These are phyloP conservation scores for Cyanidioschyzon merolae DNA, from an alignment of 23 red algal species.

Conservation along the genomic window DNA sequence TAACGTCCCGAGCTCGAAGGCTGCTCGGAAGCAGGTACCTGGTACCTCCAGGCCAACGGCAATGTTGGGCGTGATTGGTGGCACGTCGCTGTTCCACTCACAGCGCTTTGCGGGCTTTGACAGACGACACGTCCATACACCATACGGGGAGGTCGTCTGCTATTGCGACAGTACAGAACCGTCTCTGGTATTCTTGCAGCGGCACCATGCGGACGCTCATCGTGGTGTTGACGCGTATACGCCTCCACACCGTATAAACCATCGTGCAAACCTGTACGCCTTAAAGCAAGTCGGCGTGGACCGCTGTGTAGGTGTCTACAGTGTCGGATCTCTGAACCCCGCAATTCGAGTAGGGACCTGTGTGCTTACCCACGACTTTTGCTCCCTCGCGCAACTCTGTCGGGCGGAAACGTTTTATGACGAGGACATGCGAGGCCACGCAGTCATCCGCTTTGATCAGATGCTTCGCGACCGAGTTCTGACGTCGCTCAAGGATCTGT, in stretches of 20 bases:
- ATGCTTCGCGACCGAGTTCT: slow-evolving; percentile 32
- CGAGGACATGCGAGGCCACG: slow-evolving; percentile 68
- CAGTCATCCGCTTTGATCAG: slow-evolving; percentile 54
- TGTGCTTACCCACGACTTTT: slow-evolving; percentile 83
- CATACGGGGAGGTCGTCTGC: slow-evolving; percentile 51
- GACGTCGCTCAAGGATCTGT: background rate
- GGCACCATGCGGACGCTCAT: slow-evolving; percentile 73
- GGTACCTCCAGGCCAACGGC: too few relatives aligned
- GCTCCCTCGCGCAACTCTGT: slow-evolving; percentile 29
- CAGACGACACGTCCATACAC: slow-evolving; percentile 28
- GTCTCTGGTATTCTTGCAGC: slow-evolving; percentile 60
- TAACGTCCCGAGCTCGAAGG: too few relatives aligned
- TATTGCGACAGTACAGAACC: background rate
- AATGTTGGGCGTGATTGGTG: slow-evolving; percentile 75
- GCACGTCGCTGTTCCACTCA: slow-evolving; percentile 67
- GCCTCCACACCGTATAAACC: slow-evolving; percentile 67
- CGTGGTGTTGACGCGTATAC: slow-evolving; percentile 36
- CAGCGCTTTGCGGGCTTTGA: slow-evolving; percentile 44
- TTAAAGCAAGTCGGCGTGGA: slow-evolving; percentile 30
- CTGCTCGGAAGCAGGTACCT: too few relatives aligned
- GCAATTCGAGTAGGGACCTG: slow-evolving; percentile 39
- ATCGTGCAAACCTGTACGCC: slow-evolving; percentile 55
- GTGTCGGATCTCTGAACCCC: slow-evolving; percentile 63
- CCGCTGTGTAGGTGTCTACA: slow-evolving; percentile 56
- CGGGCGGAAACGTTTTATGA: slow-evolving; percentile 40